Percentiles rank a stretch among this genome's conserved stretches.
Evolutionary conservation across 305 asterid species (phyloP).

Genomic region (Fraxinus nigra): DNA sequence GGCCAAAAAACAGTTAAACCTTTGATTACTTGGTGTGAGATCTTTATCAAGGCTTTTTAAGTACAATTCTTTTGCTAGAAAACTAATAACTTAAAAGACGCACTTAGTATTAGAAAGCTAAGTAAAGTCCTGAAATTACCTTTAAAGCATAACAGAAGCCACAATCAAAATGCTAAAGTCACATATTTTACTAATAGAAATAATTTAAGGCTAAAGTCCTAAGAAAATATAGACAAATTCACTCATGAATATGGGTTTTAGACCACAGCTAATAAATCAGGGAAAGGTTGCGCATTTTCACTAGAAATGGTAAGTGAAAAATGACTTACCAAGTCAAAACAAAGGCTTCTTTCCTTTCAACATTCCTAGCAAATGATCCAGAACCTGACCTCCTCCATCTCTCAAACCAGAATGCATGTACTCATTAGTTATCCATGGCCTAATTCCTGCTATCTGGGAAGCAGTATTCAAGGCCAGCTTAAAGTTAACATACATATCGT

Average conservation of each 20-base stretch:
- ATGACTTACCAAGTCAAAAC: conserved; percentile 35
- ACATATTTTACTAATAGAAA: neutral
- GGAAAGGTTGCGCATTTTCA: neutral
- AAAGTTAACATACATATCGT: conserved; percentile 86
- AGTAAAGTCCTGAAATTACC: neutral
- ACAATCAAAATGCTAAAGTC: neutral
- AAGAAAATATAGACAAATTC: neutral
- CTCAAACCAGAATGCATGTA: conserved; percentile 95
- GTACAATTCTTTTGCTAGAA: too few relatives aligned
- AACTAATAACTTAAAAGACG: neutral
- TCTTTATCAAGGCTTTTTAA: too few relatives aligned
- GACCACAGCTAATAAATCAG: neutral
- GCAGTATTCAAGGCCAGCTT: conserved; percentile 78
- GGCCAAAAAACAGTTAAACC: too few relatives aligned
- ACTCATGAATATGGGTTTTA: neutral
- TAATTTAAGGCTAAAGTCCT: too few relatives aligned
- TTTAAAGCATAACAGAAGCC: neutral
- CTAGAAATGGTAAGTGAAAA: neutral
- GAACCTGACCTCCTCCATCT: conserved; percentile 66
- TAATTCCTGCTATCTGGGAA: conserved; percentile 64
- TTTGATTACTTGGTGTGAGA: too few relatives aligned
- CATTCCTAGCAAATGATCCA: conserved; percentile 75
- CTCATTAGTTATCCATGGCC: conserved; percentile 88
- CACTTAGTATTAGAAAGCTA: neutral
- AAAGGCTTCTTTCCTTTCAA: conserved; percentile 85